These are phyloP conservation scores for Rhodofomes roseus DNA, from an alignment of 1,284 basidiomycete genomes.

Conservation along the genomic window DNA sequence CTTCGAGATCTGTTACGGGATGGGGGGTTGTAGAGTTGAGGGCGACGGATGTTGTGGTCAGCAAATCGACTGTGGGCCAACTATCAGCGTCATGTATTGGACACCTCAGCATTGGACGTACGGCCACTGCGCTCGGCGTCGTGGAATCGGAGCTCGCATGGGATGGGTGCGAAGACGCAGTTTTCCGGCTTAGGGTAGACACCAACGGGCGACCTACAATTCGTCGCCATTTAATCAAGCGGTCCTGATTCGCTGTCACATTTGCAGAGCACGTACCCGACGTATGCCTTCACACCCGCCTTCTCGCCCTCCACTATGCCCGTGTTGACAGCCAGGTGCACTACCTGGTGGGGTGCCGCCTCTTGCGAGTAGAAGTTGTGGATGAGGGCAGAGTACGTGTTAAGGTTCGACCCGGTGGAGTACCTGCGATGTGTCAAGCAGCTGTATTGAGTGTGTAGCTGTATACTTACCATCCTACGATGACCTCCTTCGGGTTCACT, in stretches of 20 bases:
- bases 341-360: slow-evolving; percentile 83
- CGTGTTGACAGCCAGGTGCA: slow-evolving; percentile 93
- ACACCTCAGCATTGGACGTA: slow-evolving; percentile 40
- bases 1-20: slow-evolving; percentile 58
- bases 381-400: slow-evolving; percentile 95
- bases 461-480: slow-evolving; percentile 78
- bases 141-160: slow-evolving; percentile 78
- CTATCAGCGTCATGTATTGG: not conserved
- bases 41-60: slow-evolving; percentile 45
- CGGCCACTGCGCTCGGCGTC: slow-evolving; percentile 82
- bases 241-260: not conserved
- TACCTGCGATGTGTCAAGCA: slow-evolving; percentile 54
- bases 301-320: slow-evolving; percentile 68
- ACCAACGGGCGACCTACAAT: slow-evolving; percentile 72
- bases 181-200: slow-evolving; percentile 88
- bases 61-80: slow-evolving; percentile 67
- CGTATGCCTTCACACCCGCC: slow-evolving; percentile 84
- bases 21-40: slow-evolving; percentile 46
- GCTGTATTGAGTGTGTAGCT: not conserved
- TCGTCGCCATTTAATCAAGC: not conserved
- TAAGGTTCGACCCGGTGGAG: slow-evolving; percentile 86
- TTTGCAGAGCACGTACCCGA: slow-evolving; percentile 56
- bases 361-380: slow-evolving; percentile 98
- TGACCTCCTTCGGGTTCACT: slow-evolving; percentile 81
- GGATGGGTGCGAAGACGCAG: slow-evolving; percentile 87